Base-by-base conservation (phyloP, 192 early-diverging fungal genomes). In the Coemansia sp. region DNA sequence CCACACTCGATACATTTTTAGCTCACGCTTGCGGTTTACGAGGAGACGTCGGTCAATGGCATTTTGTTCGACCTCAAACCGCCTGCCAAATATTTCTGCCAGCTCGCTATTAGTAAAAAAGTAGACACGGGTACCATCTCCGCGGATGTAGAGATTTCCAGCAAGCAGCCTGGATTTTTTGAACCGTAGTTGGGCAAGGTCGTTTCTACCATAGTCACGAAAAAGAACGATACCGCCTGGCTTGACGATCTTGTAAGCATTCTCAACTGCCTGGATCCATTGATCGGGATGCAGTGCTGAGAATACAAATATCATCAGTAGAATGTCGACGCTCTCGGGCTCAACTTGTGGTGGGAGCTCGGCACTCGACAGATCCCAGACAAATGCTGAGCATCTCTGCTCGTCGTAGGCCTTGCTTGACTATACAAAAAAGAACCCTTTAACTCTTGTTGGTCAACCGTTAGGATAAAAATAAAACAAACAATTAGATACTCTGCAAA, bases 1-100 rank as follows among this genome's bases (percentile, higher is more conserved):
- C 97, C 97, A 99, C 9, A 92, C 87, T 5, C 97, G 85, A 80
- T 97, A 96, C 98, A 99, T 99, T 72, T 97, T 98, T 39, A 98
- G 80, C 83, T 97, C 90, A 47, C 88, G 74, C 66, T 87, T 75
- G 48, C 98, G 86, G 78, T 99, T 99, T 50, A 99, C 95, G 16
- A 99, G 83, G 71, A 99, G 77, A 26, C 97, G 82, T 41, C 94
- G 84, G 67, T 99, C 98, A 0, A 97, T 89, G 13, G 89, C 96
- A 64, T 95, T 97, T 72, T 99, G 95, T 66, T 93, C 86, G 38
- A 94, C 74, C 38, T 68, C 75, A 65, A 98, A 95, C 61, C 78
- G 84, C 37, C 69, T 83, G 56, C 84, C 63, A 65, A 85, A 79
- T 23, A 83, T 57, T 49, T 49, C 60, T 44, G 69, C 65, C 38